A percentile compares a stretch with the other conserved stretches of the same genome.
Evolutionary conservation across 768 basidiomycete genomes (phyloP).

Genomic region (Pleurotus giganteus): DNA sequence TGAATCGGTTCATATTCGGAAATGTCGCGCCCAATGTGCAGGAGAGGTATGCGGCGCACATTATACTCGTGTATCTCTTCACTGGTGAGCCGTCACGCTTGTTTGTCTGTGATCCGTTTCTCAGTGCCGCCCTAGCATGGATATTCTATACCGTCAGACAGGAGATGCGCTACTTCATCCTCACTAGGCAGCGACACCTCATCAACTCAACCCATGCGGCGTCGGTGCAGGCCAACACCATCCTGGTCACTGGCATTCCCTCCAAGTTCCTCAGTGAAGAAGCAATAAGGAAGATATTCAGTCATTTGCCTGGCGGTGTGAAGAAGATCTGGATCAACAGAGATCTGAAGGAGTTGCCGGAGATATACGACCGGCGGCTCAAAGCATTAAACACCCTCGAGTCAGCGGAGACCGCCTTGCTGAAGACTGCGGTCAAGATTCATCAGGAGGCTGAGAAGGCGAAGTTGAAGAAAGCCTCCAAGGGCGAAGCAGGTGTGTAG

Average conservation of each 20-base stretch:
- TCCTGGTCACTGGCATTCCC: constrained; percentile 90
- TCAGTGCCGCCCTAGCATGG: constrained; percentile 54
- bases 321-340: constrained; percentile 91
- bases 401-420: constrained; percentile 74
- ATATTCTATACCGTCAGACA: constrained; percentile 76
- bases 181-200: constrained; percentile 79
- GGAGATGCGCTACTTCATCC: constrained; percentile 82
- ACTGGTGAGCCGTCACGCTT: constrained; percentile 53
- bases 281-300: constrained; percentile 67
- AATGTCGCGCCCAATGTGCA: constrained; percentile 57
- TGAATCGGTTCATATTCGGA: constrained; percentile 79
- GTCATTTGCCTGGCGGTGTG: constrained; percentile 87
- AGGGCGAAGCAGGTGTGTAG: neutral
- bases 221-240: constrained; percentile 84
- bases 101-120: neutral
- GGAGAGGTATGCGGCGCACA: constrained; percentile 71
- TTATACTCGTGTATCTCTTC: constrained; percentile 73
- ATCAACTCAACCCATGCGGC: constrained; percentile 70
- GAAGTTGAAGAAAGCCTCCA: constrained; percentile 20
- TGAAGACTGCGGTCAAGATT: constrained; percentile 76
- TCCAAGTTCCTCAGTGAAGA: constrained; percentile 69
- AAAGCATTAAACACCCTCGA: constrained; percentile 80
- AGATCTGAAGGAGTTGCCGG: constrained; percentile 84
- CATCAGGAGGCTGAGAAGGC: constrained; percentile 54
- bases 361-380: constrained; percentile 73